Evolutionary conservation across 345 rosid genomes (phyloP).

Genomic region (Citrus cavaleriei): DNA sequence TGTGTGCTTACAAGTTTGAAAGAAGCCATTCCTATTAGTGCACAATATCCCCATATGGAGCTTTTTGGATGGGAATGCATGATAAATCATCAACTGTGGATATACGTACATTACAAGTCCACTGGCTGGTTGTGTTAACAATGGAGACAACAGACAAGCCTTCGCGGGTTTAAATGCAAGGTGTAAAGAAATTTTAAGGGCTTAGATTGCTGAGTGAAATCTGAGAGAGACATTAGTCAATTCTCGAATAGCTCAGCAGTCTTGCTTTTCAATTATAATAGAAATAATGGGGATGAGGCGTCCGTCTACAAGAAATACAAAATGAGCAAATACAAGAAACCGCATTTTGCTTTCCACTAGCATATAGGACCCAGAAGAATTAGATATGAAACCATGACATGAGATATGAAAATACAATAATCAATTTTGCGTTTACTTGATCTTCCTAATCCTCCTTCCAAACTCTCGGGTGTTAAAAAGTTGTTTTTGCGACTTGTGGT

Average conservation of each 20-base stretch:
- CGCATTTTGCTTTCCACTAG: neutral
- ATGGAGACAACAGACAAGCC: neutral
- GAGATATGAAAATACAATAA: constrained; percentile 1
- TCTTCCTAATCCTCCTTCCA: neutral
- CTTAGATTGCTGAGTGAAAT: neutral
- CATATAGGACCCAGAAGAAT: neutral
- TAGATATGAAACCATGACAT: neutral
- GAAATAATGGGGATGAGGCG: neutral
- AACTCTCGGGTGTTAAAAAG: neutral
- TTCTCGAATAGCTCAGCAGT: neutral
- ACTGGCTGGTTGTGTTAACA: too few relatives aligned
- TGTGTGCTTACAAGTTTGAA: neutral
- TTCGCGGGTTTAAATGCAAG: neutral
- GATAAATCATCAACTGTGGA: too few relatives aligned
- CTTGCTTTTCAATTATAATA: neutral
- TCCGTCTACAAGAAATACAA: neutral
- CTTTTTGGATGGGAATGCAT: too few relatives aligned
- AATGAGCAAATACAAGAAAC: neutral
- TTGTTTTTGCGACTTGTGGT: constrained; percentile 58
- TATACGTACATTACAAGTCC: too few relatives aligned
- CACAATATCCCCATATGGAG: neutral
- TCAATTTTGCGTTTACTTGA: neutral
- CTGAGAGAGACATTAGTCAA: neutral
- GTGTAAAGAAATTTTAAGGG: neutral
- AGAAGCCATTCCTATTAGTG: neutral